Conservation (phyloP, 2,329 filamentous ascomycete species). For the Trichoderma endophyticum region DNA sequence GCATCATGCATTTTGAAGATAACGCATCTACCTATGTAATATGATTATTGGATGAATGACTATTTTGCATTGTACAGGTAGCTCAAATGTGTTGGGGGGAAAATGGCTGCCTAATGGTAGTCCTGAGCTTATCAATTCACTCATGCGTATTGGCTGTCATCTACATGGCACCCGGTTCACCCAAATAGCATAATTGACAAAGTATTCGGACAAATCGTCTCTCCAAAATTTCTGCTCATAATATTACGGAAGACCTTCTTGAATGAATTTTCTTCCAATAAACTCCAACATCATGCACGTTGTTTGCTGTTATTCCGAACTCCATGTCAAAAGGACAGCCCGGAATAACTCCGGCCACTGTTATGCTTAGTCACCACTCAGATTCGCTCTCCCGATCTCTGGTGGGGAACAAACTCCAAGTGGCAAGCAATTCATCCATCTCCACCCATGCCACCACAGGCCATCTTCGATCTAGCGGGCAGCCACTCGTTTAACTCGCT, state of each 20-base stretch:
- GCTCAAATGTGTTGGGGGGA: not conserved
- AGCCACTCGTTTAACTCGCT: not conserved
- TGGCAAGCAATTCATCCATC: not conserved
- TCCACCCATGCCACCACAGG: not conserved
- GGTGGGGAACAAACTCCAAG: not conserved
- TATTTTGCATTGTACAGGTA: not conserved
- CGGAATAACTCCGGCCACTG: not conserved
- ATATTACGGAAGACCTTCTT: not conserved
- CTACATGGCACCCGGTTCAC: not conserved
- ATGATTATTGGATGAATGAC: not conserved
- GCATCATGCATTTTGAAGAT: not conserved
- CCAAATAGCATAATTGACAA: too few relatives aligned
- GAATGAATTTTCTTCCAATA: not conserved
- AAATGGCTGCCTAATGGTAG: not conserved
- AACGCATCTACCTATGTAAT: too few relatives aligned
- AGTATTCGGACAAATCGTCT: fast-evolving
- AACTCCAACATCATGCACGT: not conserved
- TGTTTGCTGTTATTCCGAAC: not conserved
- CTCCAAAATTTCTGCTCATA: not conserved
- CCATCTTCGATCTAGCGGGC: not conserved
- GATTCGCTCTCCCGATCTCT: not conserved
- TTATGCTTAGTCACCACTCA: not conserved
- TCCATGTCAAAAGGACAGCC: not conserved
- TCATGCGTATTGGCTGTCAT: not conserved
- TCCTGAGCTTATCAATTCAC: not conserved